Evolutionary conservation across 1,139 yeast species (phyloP), one percentile per base, ranked within the genome.

Genomic region (Pichia terricola): DNA sequence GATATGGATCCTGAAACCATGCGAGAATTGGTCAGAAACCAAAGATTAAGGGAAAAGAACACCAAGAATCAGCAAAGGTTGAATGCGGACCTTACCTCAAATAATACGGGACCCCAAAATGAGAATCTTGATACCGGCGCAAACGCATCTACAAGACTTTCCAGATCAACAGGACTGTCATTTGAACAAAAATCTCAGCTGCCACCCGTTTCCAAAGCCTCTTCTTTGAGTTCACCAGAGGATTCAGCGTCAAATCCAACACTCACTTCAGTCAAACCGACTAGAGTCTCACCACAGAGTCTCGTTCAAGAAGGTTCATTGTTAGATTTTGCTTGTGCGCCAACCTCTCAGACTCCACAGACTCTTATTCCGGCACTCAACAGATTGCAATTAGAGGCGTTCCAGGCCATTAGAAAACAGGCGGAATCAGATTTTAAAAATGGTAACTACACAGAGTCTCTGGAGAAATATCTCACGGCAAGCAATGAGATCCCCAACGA

Each of bases 381-480:
- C 25, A 37, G 45, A 8, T 42, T 44, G 3, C 53, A 49, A 32
- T 46, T 39, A 40, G 45, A 38, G 38, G 44, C 34, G 28, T 40
- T 38, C 27, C 31, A 33, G 26, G n/a, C 35, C n/a, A 42, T 42
- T 7, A 38, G 43, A 34, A 47, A 48, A 27, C 46, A 47, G 30
- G 45, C 56, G 36, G 46, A 46, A 50, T 59, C 85, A 48, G 65
- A 66, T 0, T 91, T 79, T 65, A 74, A 75, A 46, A 72, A 77
- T 16, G 98, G 99, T n/a, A 91, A 91, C 60, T 94, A 83, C 60
- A 62, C 78, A 6, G 62, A 68, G 6, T 91, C 98, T 0, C 68
- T 77, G 22, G 70, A 68, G 27, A 69, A 70, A 43, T 94, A 85
- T 57, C 66, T 75, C 25, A 67, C 71, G 38, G 81, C 95, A 33